Evolutionary conservation across 768 basidiomycete genomes (phyloP), one percentile per base, ranked within the genome.

Genomic region (Leccinellum luteum): DNA sequence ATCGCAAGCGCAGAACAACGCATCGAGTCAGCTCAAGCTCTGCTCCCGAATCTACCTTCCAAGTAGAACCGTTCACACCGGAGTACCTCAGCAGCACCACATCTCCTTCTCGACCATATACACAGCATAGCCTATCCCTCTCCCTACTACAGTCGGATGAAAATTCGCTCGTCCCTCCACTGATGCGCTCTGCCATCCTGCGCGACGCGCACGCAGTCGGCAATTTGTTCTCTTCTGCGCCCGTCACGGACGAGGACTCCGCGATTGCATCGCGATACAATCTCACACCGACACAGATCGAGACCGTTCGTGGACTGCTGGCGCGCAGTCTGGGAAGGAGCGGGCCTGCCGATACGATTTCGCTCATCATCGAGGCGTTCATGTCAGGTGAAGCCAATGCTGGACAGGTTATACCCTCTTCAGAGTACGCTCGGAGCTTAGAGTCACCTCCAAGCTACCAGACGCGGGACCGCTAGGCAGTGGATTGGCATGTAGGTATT

Each of bases 371-470:
- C 6, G 62, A 62, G 23, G 57, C 50, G 17, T 60, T 59, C 3
- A 21, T 45, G 38, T 23, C 47, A 5, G 21, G n/a, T 13, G 54
- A 30, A 23, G 12, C 25, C 23, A 28, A 23, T 8, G 17, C 51
- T 4, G 38, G 31, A 31, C 10, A 25, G 6, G 10, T 25, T 27
- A 21, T 5, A 0, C 2, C 52, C 31, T 2, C 23, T 5, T 25
- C 31, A 15, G 48, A 60, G 61, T n/a, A 6, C 52, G 17, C 17
- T 17, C 6, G 34, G 14, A 58, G 67, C 19, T 43, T 17, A n/a
- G 35, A 48, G 19, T 62, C 56, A 1, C 67, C 64, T 7, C 66
- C 66, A 10, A 68, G 67, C 27, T 68, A 69, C 31, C 62, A 57
- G 44, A 61, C 60, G 5, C 60, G 48, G 23, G 50, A 34, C 12